Evolutionary conservation across 495 filamentous ascomycete genomes (phyloP).

Genomic region (Chaetomidium leptoderma): DNA sequence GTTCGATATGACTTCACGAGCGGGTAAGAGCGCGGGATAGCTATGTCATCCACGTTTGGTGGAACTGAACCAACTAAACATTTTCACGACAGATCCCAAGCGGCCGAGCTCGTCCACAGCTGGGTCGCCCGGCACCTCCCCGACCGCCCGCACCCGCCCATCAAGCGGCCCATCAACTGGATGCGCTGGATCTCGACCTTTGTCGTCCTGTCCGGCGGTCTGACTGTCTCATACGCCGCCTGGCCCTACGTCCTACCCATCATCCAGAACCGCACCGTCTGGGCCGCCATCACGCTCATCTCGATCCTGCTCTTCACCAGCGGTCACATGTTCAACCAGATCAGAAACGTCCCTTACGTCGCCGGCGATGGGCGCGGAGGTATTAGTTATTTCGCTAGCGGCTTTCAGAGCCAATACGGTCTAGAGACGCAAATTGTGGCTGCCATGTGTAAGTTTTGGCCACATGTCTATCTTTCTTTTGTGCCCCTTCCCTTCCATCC

Average conservation of each 20-base stretch:
- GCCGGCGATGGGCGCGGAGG: constrained; percentile 79
- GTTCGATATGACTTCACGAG: constrained; percentile 77
- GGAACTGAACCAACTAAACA: not conserved
- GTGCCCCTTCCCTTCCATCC: not conserved
- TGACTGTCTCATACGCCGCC: constrained; percentile 67
- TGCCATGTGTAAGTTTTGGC: constrained; percentile 80
- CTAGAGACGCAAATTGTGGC: constrained; percentile 95
- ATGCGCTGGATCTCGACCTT: constrained; percentile 63
- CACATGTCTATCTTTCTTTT: constrained; percentile 3
- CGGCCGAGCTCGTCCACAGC: constrained; percentile 69
- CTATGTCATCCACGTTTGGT: no score
- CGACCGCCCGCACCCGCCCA: constrained; percentile 63
- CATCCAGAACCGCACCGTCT: constrained; percentile 84
- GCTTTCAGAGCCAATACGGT: constrained; percentile 93
- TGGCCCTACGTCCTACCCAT: constrained; percentile 81
- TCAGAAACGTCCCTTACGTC: constrained; percentile 94
- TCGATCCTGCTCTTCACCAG: constrained; percentile 89
- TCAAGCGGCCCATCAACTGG: constrained; percentile 86
- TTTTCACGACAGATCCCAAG: constrained; percentile 62
- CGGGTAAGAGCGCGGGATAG: no score
- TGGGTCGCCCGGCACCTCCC: constrained; percentile 79
- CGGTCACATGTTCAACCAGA: constrained; percentile 99
- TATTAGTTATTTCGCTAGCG: constrained; percentile 84
- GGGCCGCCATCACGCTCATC: constrained; percentile 88
- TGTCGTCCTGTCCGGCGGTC: constrained; percentile 60